These are phyloP conservation scores for Xylariaceae sp. DNA, from an alignment of 2,329 filamentous ascomycete genomes.

Conservation along the genomic window DNA sequence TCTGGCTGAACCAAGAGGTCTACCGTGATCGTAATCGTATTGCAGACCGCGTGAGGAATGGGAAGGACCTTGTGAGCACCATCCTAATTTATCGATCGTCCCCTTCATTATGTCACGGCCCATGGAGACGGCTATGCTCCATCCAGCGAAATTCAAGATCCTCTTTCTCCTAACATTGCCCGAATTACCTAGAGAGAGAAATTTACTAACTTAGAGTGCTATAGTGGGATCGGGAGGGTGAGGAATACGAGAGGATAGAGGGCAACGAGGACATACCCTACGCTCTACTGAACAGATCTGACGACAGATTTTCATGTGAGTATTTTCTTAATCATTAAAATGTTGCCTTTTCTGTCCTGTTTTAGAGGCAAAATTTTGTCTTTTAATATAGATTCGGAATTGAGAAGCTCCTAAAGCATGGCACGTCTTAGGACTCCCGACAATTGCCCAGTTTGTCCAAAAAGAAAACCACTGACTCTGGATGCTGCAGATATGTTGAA, in stretches of 20 bases:
- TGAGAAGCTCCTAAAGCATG: too few relatives aligned
- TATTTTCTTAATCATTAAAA: too few relatives aligned
- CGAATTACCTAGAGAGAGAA: neutral
- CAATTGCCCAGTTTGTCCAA: too few relatives aligned
- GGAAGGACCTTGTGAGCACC: slow-evolving; percentile 47
- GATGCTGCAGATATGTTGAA: slow-evolving; percentile 51
- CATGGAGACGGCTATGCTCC: too few relatives aligned
- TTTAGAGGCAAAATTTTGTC: too few relatives aligned
- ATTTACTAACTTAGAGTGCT: neutral
- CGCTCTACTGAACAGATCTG: slow-evolving; percentile 45
- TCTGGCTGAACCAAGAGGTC: slow-evolving; percentile 51
- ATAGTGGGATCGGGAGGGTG: slow-evolving; percentile 50
- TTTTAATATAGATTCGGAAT: too few relatives aligned
- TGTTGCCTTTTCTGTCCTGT: too few relatives aligned
- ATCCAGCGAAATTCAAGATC: neutral
- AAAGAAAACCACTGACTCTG: too few relatives aligned
- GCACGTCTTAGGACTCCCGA: too few relatives aligned
- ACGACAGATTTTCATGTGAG: slow-evolving; percentile 47
- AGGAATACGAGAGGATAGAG: slow-evolving; percentile 53
- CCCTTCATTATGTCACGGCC: neutral
- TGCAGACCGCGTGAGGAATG: slow-evolving; percentile 52
- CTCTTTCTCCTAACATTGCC: too few relatives aligned
- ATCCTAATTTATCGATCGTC: neutral
- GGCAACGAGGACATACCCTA: slow-evolving; percentile 55
- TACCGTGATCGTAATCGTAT: slow-evolving; percentile 54